A percentile compares a stretch with the other conserved stretches of the same genome.
Evolutionary conservation across 106 monocot species (phyloP).

Genomic region (Dioscorea dumetorum): DNA sequence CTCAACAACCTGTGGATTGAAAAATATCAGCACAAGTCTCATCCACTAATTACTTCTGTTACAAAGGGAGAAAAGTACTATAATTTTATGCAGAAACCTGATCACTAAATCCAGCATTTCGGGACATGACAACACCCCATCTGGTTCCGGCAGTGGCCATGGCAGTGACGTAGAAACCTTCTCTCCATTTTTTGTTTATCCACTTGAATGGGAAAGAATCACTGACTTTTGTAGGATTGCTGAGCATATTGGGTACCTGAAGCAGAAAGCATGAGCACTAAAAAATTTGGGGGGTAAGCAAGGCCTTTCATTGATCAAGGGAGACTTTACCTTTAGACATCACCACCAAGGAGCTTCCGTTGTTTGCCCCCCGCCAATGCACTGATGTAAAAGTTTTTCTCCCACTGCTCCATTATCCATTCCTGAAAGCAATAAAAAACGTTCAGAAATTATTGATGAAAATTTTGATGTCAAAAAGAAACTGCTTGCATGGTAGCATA

Average conservation of each 20-base stretch:
- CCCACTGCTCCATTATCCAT: slow-evolving; percentile 96
- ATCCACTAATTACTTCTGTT: too few relatives aligned
- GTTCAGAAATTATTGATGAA: background rate
- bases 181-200: slow-evolving; percentile 92
- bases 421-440: slow-evolving; percentile 31
- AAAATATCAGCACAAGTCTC: background rate
- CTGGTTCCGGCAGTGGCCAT: slow-evolving; percentile 83
- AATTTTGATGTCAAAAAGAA: too few relatives aligned
- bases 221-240: slow-evolving; percentile 87
- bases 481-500: too few relatives aligned
- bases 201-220: slow-evolving; percentile 93
- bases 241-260: slow-evolving; percentile 69
- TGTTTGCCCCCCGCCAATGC: slow-evolving; percentile 72
- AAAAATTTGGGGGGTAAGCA: too few relatives aligned
- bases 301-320: background rate
- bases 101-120: slow-evolving; percentile 68
- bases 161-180: slow-evolving; percentile 75
- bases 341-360: slow-evolving; percentile 73
- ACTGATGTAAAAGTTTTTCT: slow-evolving; percentile 83
- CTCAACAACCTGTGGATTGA: slow-evolving; percentile 58
- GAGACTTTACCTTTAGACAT: slow-evolving; percentile 69
- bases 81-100: slow-evolving; percentile 34
- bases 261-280: background rate
- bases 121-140: slow-evolving; percentile 89
- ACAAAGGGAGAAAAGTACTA: background rate